Percentiles rank a stretch among this genome's conserved stretches.
phyloP scores from a whole-genome alignment of 768 basidiomycete genomes.

The Dentipellis fragilis region DNA sequence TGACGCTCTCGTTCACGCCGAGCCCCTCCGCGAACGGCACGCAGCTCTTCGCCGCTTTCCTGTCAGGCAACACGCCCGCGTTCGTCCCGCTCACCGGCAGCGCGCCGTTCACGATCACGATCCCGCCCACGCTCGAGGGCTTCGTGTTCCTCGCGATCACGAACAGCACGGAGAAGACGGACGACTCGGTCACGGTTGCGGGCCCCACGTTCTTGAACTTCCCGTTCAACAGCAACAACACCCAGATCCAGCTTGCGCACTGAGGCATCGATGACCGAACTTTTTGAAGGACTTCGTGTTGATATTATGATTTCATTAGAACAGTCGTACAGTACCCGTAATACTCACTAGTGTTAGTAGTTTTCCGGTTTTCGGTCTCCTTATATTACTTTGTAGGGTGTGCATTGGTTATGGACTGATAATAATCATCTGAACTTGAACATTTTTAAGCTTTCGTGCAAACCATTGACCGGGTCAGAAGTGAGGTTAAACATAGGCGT shows the following conservation, averaged over 20 bases:
- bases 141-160: constrained; percentile 9
- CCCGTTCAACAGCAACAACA: constrained; percentile 5
- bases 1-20: constrained; percentile 19
- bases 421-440: too few relatives aligned
- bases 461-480: too few relatives aligned
- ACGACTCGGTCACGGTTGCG: constrained; percentile 8
- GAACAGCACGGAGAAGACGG: constrained; percentile 1
- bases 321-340: too few relatives aligned
- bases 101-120: constrained; percentile 3
- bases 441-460: too few relatives aligned
- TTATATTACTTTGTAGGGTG: too few relatives aligned
- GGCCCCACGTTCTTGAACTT: constrained; percentile 12
- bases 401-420: too few relatives aligned
- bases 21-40: background rate
- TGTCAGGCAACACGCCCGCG: constrained; percentile 8
- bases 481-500: too few relatives aligned
- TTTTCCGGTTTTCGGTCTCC: too few relatives aligned
- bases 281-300: too few relatives aligned
- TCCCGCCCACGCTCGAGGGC: constrained; percentile 7
- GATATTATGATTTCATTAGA: too few relatives aligned
- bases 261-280: background rate
- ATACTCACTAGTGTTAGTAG: too few relatives aligned
- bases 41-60: constrained; percentile 9
- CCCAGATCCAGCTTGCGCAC: background rate
- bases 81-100: constrained; percentile 8